phyloP scores from a whole-genome alignment of 495 filamentous ascomycete genomes.

The Saxophila tyrrhenica region DNA sequence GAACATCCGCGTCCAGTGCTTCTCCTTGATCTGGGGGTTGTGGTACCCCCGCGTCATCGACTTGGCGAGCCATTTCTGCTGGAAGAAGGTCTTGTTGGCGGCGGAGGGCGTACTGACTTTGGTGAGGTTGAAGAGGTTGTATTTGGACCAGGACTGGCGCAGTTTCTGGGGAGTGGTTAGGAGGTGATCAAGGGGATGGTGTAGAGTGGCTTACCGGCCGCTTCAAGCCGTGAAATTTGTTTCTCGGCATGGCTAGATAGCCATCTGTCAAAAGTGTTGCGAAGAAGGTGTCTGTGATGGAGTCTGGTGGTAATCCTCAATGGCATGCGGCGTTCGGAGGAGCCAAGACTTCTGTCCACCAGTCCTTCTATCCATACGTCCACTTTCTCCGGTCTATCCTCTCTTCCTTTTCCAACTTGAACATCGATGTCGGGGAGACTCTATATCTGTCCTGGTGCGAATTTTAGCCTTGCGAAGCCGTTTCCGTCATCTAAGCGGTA shows the following conservation, averaged over 20 bases:
- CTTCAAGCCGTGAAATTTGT: background rate
- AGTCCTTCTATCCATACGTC: background rate
- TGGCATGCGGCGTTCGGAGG: background rate
- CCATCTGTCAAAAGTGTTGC: too few relatives aligned
- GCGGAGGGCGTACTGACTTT: constrained; percentile 30
- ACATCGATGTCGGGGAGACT: too few relatives aligned
- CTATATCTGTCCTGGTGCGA: too few relatives aligned
- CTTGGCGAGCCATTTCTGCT: constrained; percentile 95
- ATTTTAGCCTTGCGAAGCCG: too few relatives aligned
- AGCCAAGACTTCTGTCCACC: background rate
- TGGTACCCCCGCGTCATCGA: constrained; percentile 74
- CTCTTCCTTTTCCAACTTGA: too few relatives aligned
- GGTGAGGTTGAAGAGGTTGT: constrained; percentile 82
- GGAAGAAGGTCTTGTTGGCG: constrained; percentile 62
- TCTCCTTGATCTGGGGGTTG: constrained; percentile 83
- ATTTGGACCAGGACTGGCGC: constrained; percentile 95
- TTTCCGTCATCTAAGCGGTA: too few relatives aligned
- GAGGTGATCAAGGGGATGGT: background rate
- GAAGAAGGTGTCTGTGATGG: too few relatives aligned
- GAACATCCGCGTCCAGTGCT: constrained; percentile 89
- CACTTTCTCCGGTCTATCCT: too few relatives aligned
- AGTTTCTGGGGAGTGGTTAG: constrained; percentile 51
- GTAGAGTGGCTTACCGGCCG: background rate
- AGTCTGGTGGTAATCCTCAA: too few relatives aligned
- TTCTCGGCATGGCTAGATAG: background rate